Base-by-base conservation (phyloP, 352 stramenopile species). In the Phytophthora rubi region DNA sequence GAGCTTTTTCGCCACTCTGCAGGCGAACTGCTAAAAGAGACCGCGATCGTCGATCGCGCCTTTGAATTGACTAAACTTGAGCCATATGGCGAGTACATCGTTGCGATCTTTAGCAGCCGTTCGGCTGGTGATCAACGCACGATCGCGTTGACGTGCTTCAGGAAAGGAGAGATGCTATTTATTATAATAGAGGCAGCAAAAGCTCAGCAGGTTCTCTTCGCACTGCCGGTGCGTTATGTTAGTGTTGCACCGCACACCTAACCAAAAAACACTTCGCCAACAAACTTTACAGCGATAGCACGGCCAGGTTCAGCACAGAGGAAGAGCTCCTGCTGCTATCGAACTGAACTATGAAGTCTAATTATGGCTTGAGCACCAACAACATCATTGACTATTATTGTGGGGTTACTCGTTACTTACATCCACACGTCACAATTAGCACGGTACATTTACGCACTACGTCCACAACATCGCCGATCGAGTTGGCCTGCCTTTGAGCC, bases 41-140 rank as follows among this genome's bases (percentile, higher is more conserved):
- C 65, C 42, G 28, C 30, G 10, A 44, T 72, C 65, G 59, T 63
- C 62, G 15, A 12, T 70, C 32, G 53, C 10, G 21, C 53, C 15
- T 33, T 61, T 62, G 35, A 21, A 13, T 39, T 39, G 10, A 39
- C 10, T 32, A 52, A 23, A 64, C 52, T 68, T 72, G 65, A 66
- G 52, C 30, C 65, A 72, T 53, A 62, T 71, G 65, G 44, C 59
- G 66, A 60, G 45, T 67, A 59, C 58, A 35, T 71, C 58, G 53
- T 68, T 59, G 44, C 44, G 65, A 72, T 72, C 65, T 72, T 71
- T 68, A 71, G 35, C 57, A 30, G 28, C 13, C 18, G 35, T 35
- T 51, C 35, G 47, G 54, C 44, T 62, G 52, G 54, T 42, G 45
- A 16, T 54, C 57, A 49, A 53, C 53, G 53, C 37, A 28, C 55